Evolutionary conservation across 1,284 basidiomycete genomes (phyloP).

Genomic region (Thelephora terrestris): DNA sequence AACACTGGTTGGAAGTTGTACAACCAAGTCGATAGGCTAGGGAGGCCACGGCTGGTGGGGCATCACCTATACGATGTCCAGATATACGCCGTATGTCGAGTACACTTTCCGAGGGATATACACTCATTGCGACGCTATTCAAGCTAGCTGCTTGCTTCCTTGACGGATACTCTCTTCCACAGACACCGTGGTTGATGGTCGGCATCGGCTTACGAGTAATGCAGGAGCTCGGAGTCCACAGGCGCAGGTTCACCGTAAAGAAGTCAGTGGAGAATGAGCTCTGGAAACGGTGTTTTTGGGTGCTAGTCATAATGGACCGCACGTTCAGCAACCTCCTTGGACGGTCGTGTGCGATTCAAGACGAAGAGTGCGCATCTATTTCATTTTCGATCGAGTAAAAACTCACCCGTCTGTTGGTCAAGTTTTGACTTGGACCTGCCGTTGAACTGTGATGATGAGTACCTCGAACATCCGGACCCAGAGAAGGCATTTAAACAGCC

Average conservation of each 20-base stretch:
- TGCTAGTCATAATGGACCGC: constrained; percentile 48
- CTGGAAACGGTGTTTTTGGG: constrained; percentile 68
- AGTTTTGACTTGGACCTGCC: constrained; percentile 62
- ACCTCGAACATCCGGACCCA: constrained; percentile 44
- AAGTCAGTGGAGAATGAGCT: constrained; percentile 44
- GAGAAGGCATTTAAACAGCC: constrained; percentile 41
- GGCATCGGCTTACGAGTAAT: constrained; percentile 49
- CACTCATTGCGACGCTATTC: neutral
- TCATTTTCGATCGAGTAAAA: neutral
- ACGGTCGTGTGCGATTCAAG: constrained; percentile 68
- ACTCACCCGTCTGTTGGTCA: neutral
- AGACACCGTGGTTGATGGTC: constrained; percentile 48
- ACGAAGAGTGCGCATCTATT: constrained; percentile 55
- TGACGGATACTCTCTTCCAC: constrained; percentile 31
- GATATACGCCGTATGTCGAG: constrained; percentile 33
- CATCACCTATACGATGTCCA: constrained; percentile 69
- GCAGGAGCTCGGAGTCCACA: constrained; percentile 45
- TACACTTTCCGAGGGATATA: too few species aligned
- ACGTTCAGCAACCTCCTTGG: constrained; percentile 59
- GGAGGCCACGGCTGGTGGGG: constrained; percentile 38
- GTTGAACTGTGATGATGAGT: constrained; percentile 63
- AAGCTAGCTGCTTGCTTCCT: constrained; percentile 6
- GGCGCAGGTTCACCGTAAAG: constrained; percentile 23
- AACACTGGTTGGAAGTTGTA: constrained; percentile 73
- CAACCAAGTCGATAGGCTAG: constrained; percentile 46